phyloP scores from a whole-genome alignment of 306 rosid genomes.

The Vigna angularis region DNA sequence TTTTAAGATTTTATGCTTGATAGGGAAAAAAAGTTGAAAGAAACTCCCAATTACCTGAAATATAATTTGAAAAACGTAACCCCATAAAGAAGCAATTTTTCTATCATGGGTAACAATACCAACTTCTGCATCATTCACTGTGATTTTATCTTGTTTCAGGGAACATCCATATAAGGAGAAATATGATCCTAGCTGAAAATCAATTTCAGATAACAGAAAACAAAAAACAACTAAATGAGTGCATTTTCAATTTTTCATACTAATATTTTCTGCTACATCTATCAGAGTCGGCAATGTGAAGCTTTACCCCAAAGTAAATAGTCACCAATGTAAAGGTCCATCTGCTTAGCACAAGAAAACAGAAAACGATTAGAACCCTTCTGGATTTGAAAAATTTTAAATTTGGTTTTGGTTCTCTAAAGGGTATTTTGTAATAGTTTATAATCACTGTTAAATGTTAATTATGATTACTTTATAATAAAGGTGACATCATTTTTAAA shows the following conservation, averaged over 20 bases:
- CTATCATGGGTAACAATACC: slow-evolving; percentile 50
- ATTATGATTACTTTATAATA: too few species aligned
- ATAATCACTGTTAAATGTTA: too few species aligned
- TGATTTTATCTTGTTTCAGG: slow-evolving; percentile 39
- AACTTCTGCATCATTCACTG: slow-evolving; percentile 54
- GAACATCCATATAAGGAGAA: slow-evolving; percentile 74
- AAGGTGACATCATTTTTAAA: too few species aligned
- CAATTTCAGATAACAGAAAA: slow-evolving; percentile 40
- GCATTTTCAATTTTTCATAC: not conserved
- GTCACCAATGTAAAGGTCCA: slow-evolving; percentile 90
- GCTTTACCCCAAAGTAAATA: slow-evolving; percentile 85
- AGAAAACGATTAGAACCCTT: slow-evolving; percentile 38
- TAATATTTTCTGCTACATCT: slow-evolving; percentile 1
- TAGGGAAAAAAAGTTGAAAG: too few species aligned
- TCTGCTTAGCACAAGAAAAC: slow-evolving; percentile 58
- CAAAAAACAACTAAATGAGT: not conserved
- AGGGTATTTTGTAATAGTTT: too few species aligned
- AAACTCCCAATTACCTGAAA: slow-evolving; percentile 63
- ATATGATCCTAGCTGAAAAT: slow-evolving; percentile 68
- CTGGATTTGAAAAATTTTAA: too few species aligned
- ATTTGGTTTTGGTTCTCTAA: too few species aligned
- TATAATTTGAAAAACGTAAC: slow-evolving; percentile 74
- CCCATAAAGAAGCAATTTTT: slow-evolving; percentile 62
- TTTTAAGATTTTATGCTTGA: too few species aligned
- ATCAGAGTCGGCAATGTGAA: slow-evolving; percentile 36